Evolutionary conservation across 164 flowering plant genomes (phyloP), one percentile per base, ranked within the genome.

Genomic region (Berberis vulgaris): DNA sequence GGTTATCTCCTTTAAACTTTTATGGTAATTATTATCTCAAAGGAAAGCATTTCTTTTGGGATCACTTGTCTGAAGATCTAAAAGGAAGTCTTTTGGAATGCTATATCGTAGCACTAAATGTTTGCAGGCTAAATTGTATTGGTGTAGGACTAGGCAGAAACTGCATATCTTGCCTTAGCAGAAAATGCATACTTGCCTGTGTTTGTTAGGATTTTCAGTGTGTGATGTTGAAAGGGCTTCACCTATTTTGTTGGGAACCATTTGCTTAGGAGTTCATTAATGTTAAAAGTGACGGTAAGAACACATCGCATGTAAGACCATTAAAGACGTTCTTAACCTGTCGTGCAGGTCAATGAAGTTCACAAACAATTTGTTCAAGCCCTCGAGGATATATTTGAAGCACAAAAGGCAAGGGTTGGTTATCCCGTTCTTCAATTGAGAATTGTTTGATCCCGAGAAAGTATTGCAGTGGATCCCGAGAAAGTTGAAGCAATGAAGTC

Each of bases 331-430:
- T 41, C 49, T 49, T 41, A 45, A 45, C 45, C 3, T 65, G 49
- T 54, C 52, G 57, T 65, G 59, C 71, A 93, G 98, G 77, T 94
- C 11, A 65, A 10, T 47, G 86, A 86, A 72, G 79, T 84, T n/a
- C 98, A 75, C 60, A 57, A 66, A 12, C 76, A 74, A 69, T 94
- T 81, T 74, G 74, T 87, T 39, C 81, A 66, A 58, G 89, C 90
- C 7, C 79, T 88, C 56, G 45, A 77, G 64, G 83, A 81, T 67
- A 82, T 90, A 5, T 94, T 88, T 59, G 89, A 88, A 52, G 84
- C 77, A 68, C 84, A 94, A 69, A 90, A 90, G 68, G 79, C 75
- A 11, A 74, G 79, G 46, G 83, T 76, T 66, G 95, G 89, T 38
- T 66, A 78, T 64, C 54, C 79, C 38, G 81, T 88, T 68, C 82